These are phyloP conservation scores for Tuber melanosporum DNA, from an alignment of 495 filamentous ascomycete genomes.

Conservation along the genomic window DNA sequence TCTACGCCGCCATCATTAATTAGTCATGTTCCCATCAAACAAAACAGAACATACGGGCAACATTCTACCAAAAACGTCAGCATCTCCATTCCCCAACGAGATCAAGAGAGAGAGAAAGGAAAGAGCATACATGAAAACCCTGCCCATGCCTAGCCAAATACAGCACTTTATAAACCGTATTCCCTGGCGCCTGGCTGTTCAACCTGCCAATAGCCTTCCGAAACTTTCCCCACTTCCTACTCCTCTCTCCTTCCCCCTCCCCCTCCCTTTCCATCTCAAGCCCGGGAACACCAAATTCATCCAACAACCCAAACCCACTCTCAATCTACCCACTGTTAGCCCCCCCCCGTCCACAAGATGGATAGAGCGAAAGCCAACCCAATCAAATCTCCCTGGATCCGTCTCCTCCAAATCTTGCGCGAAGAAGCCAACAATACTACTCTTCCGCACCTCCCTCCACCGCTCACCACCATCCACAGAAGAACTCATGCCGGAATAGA, in stretches of 20 bases:
- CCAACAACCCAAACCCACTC: conserved; percentile 55
- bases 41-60: conserved; percentile 29
- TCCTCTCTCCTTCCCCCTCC: neutral
- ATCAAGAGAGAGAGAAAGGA: neutral
- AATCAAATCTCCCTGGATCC: conserved; percentile 59
- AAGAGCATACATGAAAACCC: conserved; percentile 51
- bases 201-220: conserved; percentile 51
- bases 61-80: conserved; percentile 30
- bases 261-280: neutral
- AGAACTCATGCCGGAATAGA: neutral
- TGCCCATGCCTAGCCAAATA: conserved; percentile 66
- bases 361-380: conserved; percentile 46
- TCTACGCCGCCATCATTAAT: conserved; percentile 52
- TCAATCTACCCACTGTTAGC: conserved; percentile 46
- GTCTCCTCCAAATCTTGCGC: conserved; percentile 61
- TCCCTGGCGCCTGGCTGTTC: conserved; percentile 48
- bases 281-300: conserved; percentile 21
- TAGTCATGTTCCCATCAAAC: neutral
- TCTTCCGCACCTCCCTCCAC: conserved; percentile 50
- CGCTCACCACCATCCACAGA: neutral
- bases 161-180: conserved; percentile 60
- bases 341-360: neutral
- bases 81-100: neutral
- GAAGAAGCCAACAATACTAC: conserved; percentile 62
- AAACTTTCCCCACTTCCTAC: conserved; percentile 59